Evolutionary conservation across 331 rosid species (phyloP), one percentile per base, ranked within the genome.

Genomic region (Acacia pycnantha): DNA sequence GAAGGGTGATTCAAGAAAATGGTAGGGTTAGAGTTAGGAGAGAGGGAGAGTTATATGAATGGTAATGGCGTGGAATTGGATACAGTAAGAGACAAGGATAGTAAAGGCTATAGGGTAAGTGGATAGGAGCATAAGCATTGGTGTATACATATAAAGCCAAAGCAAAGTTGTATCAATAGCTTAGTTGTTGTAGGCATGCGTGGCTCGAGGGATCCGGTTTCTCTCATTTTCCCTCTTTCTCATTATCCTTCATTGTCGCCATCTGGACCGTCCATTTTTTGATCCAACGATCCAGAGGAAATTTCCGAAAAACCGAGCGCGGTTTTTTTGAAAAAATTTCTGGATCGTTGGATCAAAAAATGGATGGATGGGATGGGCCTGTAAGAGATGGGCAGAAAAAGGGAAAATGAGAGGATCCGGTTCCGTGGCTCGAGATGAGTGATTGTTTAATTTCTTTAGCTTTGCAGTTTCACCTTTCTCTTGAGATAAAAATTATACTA

Each of bases 401-500:
- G n/a, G n/a, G n/a, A n/a, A n/a, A n/a, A n/a, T n/a, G n/a, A n/a
- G n/a, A n/a, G n/a, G n/a, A n/a, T n/a, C n/a, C n/a, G n/a, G n/a
- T n/a, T n/a, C n/a, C 85, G 87, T 84, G 91, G 93, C 93, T 88
- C 90, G 93, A 90, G 87, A 82, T 78, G 83, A 81, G 88, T 79
- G 91, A 83, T 18, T 6, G 14, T 1, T 51, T 4, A 14, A 4
- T 51, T 22, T 6, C 33, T 0, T n/a, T 11, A 15, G 33, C 47
- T 70, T 22, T 12, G 74, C 74, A 41, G 19, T 51, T 43, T 22
- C 50, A 37, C 40, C 40, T 37, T 37, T 0, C 40, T 6, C 1
- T 37, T 6, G 40, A 37, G 8, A 37, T 5, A 6, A 35, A 35
- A 35, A 6, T 37, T 6, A 6, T 37, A 6, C 41, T 35, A 35